Evolutionary conservation across 2,329 filamentous ascomycete species (phyloP), one percentile per base, ranked within the genome.

Genomic region (Alternaria sp.): DNA sequence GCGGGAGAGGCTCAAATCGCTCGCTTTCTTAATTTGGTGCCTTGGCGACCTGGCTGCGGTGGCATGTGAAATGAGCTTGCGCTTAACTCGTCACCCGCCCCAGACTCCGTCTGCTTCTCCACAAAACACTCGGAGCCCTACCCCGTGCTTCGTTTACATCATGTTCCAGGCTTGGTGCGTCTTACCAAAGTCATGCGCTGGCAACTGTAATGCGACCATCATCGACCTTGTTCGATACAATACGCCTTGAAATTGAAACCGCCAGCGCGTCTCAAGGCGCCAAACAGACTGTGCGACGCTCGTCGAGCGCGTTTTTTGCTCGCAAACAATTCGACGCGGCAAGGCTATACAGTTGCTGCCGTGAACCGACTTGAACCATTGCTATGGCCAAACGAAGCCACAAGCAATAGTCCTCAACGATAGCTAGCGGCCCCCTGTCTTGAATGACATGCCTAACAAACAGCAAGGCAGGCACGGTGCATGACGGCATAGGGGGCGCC

Each of bases 31-130:
- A 69, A 63, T 64, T 67, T 67, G 63, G 63, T 45, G 66, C 53
- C 66, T 69, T 69, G 67, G 67, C 67, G 50, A 41, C 25, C 57
- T 64, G 51, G 48, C 40, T 49, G 51, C 46, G 54, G 59, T 65
- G 62, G 62, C 70, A 71, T 68, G 67, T 72, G 70, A 71, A 71
- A 71, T 61, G 63, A 63, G 60, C 62, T 63, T 63, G 60, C 63
- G 58, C 57, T 51, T 59, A 54, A 59, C 45, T 57, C 55, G 64
- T 56, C 63, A 63, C 34, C 55, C 60, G 56, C 62, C 66, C 64
- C 66, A 54, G 61, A 63, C 48, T 63, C 49, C 30, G 52, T 40
- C 34, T 38, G 14, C 38, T 22, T 44, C 59, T 58, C 63, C 60
- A 62, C 54, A 57, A 22, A 40, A 60, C 44, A 44, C 57, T 55